Base-by-base conservation (phyloP, 495 filamentous ascomycete genomes). In the Penicillium roqueforti region DNA sequence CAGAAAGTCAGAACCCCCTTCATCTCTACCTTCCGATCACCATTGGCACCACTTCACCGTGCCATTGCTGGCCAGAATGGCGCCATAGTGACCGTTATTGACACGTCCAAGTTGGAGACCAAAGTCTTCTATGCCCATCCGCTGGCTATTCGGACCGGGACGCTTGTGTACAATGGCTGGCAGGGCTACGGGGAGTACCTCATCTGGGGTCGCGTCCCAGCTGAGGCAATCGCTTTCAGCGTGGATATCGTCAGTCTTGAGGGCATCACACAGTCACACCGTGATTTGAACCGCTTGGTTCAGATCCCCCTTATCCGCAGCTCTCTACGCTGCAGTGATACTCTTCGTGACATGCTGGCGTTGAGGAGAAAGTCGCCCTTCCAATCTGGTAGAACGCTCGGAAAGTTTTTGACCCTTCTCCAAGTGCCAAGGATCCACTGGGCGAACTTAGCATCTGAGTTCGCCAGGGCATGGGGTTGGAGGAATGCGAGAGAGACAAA, bases 11-110 rank as follows among this genome's bases (percentile, higher is more conserved):
- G 43, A 0, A 57, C 65, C 0, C 73, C 73, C 0, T 74, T 76
- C 14, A 73, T 76, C 6, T 76, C 73, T 0, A 63, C 66, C 0
- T 68, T 56, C 6, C 39, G 16, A 0, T 54, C 58, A 0, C 60
- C 63, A 4, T 47, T 75, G 1, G 45, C 65, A 2, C 72, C 73
- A 1, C 42, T 76, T 0, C 73, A 76, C 47, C 53, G 72, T 28
- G 65, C 60, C 0, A n/a, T 75, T 7, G 32, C 54, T 2, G 45
- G 56, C 2, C n/a, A 58, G n/a, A 57, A 66, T 20, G 63, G 56
- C 0, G 69, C 73, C 0, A 56, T 60, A 1, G 29, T 76, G 3
- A 50, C 55, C 0, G 57, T 76, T 0, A 68, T 76, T 31, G 69
- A 76, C 29, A 45, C 67, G 0, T 58, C 47, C 2, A 66, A 67